Evolutionary conservation across 1,139 yeast species (phyloP).

Genomic region (Debaryomyces coudertii): DNA sequence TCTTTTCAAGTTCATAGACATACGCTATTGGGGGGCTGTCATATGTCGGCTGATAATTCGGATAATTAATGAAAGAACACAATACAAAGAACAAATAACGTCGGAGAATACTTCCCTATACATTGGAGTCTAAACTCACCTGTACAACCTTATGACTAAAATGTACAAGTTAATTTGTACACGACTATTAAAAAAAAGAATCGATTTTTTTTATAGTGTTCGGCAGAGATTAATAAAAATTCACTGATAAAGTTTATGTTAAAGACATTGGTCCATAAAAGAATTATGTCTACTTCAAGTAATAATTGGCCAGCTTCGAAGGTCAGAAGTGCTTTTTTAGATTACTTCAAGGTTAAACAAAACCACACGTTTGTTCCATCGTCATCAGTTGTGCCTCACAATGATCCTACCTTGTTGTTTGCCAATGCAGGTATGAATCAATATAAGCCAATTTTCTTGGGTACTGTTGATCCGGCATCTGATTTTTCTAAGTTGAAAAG

Average conservation of each 20-base stretch:
- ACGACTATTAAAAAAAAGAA: constrained; percentile 2
- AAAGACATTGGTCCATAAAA: constrained; percentile 17
- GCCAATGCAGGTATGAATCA: constrained; percentile 99
- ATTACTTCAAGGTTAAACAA: constrained; percentile 65
- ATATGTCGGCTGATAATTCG: too few relatives aligned
- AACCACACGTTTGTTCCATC: constrained; percentile 85
- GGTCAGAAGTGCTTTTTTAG: constrained; percentile 86
- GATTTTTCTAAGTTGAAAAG: constrained; percentile 82
- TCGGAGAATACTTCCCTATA: too few relatives aligned
- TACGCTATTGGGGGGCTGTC: too few relatives aligned
- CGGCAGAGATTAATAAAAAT: background rate
- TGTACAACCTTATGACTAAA: background rate
- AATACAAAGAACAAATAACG: too few relatives aligned
- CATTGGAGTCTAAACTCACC: too few relatives aligned
- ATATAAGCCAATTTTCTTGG: constrained; percentile 93
- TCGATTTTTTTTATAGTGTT: background rate
- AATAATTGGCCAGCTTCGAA: constrained; percentile 65
- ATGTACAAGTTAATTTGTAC: background rate
- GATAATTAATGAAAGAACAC: too few relatives aligned
- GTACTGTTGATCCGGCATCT: constrained; percentile 94
- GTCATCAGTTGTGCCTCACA: constrained; percentile 95
- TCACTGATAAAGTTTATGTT: constrained; percentile 17
- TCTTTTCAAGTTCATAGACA: too few relatives aligned
- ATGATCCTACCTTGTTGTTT: constrained; percentile 92
- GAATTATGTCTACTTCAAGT: constrained; percentile 21